Conservation (phyloP, 441 rosid genomes). For the Populus trichocarpa region DNA sequence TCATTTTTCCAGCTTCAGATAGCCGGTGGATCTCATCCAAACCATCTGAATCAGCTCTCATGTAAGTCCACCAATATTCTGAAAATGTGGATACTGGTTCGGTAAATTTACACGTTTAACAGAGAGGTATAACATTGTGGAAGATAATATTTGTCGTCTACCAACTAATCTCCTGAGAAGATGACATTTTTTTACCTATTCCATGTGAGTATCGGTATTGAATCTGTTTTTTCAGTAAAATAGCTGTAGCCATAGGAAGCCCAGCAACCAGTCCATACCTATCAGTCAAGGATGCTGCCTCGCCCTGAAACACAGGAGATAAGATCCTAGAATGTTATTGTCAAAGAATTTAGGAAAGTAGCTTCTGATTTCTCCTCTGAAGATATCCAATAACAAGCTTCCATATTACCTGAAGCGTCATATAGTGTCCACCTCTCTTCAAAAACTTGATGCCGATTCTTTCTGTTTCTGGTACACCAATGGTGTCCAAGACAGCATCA, state of each 20-base stretch:
- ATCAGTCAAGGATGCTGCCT: conserved; percentile 82
- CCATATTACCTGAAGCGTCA: conserved; percentile 79
- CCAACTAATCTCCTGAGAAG: background rate
- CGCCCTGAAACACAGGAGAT: conserved; percentile 54
- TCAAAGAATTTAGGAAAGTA: background rate
- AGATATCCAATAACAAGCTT: conserved; percentile 12
- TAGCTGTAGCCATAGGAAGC: conserved; percentile 77
- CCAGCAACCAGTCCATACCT: conserved; percentile 71
- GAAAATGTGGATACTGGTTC: conserved; percentile 19
- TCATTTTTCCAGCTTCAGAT: conserved; percentile 70
- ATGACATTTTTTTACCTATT: conserved; percentile 42
- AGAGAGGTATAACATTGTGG: background rate
- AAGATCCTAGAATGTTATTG: conserved; percentile 1
- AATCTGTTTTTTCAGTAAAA: conserved; percentile 68
- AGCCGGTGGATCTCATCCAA: conserved; percentile 65
- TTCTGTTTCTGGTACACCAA: conserved; percentile 87
- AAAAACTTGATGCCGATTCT: conserved; percentile 69
- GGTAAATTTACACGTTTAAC: background rate
- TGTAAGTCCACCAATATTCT: conserved; percentile 86
- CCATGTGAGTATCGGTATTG: conserved; percentile 78
- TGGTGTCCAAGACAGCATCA: conserved; percentile 92
- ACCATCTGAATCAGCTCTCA: conserved; percentile 96
- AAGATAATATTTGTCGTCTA: background rate
- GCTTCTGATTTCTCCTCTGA: background rate
- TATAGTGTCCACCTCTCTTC: conserved; percentile 84